These are phyloP conservation scores for Diutina sp. DNA, from an alignment of 1,139 yeast genomes.

Conservation along the genomic window DNA sequence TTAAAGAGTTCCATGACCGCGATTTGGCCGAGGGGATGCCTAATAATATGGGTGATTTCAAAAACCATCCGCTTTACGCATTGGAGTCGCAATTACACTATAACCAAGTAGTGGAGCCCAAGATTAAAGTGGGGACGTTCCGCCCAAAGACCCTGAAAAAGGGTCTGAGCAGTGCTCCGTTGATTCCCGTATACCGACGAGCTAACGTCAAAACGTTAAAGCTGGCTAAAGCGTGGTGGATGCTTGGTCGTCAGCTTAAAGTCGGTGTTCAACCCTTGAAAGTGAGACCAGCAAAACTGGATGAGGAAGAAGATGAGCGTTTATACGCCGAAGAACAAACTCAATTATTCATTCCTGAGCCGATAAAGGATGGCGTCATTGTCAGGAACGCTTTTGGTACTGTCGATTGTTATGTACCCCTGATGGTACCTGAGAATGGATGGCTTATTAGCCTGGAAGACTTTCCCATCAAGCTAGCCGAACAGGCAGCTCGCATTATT, in stretches of 20 bases:
- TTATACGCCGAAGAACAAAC: conserved; percentile 75
- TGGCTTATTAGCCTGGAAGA: conserved; percentile 27
- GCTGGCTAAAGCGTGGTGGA: conserved; percentile 80
- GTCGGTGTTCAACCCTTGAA: conserved; percentile 59
- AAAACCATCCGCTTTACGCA: conserved; percentile 79
- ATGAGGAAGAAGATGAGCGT: conserved; percentile 34
- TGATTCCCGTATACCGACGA: conserved; percentile 53
- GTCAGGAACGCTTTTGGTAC: conserved; percentile 74
- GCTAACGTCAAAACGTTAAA: conserved; percentile 48
- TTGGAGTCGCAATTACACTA: conserved; percentile 60
- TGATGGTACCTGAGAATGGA: conserved; percentile 80
- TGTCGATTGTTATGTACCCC: conserved; percentile 60
- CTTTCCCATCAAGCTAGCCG: conserved; percentile 2
- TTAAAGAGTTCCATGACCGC: conserved; percentile 53
- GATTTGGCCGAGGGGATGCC: conserved; percentile 82
- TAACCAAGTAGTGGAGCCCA: conserved; percentile 63
- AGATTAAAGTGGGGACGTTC: conserved; percentile 55
- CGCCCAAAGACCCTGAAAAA: conserved; percentile 19
- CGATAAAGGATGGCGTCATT: conserved; percentile 49
- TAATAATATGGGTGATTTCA: conserved; percentile 66
- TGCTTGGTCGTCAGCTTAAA: conserved; percentile 64
- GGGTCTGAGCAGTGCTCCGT: conserved; percentile 12
- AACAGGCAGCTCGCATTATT: conserved; percentile 50
- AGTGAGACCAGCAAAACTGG: conserved; percentile 22
- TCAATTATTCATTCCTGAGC: conserved; percentile 52